phyloP scores from a whole-genome alignment of 371 early-diverging fungal species.

The Phascolomyces articulosus region DNA sequence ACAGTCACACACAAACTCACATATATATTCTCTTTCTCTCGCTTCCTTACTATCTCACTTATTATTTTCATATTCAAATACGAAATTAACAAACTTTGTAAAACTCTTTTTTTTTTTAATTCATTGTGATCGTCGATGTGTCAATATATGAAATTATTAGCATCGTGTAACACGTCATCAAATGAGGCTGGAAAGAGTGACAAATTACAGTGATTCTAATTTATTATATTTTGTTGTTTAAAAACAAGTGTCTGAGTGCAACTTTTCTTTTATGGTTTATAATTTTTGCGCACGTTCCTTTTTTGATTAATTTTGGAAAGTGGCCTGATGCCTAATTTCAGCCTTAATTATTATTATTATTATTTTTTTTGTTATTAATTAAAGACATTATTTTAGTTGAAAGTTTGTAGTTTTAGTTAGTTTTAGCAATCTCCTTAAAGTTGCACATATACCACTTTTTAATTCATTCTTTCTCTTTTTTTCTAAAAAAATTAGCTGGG shows the following conservation, averaged over 20 bases:
- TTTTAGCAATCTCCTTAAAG: too few species aligned
- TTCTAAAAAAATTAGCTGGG: too few species aligned
- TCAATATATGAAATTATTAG: conserved; percentile 8
- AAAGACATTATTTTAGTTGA: too few species aligned
- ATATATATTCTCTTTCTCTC: background rate
- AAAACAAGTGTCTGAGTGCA: background rate
- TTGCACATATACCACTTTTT: too few species aligned
- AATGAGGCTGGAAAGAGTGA: background rate
- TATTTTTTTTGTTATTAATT: background rate
- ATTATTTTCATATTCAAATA: background rate
- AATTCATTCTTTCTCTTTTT: too few species aligned
- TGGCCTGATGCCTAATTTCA: background rate
- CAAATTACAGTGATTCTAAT: background rate
- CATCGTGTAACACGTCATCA: conserved; percentile 3
- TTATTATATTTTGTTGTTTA: background rate
- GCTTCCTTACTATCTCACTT: background rate
- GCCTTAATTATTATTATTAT: background rate
- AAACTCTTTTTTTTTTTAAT: background rate
- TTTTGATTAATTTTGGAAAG: background rate
- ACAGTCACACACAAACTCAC: too few species aligned
- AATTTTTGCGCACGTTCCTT: background rate
- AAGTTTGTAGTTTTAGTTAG: too few species aligned
- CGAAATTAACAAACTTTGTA: background rate
- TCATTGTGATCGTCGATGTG: conserved; percentile 5
- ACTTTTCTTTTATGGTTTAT: too few species aligned